Conservation (phyloP, 2,329 filamentous ascomycete species). For the Byssoonygena ceratinophila region DNA sequence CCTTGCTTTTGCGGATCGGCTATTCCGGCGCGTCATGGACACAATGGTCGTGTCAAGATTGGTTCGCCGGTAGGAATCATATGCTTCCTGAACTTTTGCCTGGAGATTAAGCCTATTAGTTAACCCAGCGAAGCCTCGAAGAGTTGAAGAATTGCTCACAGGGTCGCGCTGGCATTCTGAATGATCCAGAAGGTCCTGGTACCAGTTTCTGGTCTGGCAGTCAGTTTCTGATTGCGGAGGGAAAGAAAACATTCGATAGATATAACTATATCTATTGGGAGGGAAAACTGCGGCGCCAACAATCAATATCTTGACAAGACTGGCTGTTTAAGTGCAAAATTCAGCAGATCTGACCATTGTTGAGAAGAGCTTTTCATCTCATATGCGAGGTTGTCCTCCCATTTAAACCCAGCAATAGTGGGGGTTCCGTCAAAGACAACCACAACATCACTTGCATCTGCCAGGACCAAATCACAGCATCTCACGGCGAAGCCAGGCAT, state of each 20-base stretch:
- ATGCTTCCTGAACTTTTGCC: conserved; percentile 10
- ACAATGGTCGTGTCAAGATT: conserved; percentile 4
- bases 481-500: too few species aligned
- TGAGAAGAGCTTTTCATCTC: too few species aligned
- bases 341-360: too few species aligned
- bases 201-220: conserved; percentile 8
- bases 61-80: conserved; percentile 8
- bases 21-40: not conserved
- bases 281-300: not conserved
- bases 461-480: too few species aligned
- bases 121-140: not conserved
- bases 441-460: too few species aligned
- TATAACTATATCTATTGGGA: not conserved
- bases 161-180: conserved; percentile 9
- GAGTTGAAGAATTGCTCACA: not conserved
- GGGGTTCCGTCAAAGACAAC: too few species aligned
- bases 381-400: too few species aligned
- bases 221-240: conserved; percentile 10
- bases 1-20: not conserved
- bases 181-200: conserved; percentile 13
- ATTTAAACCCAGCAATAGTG: too few species aligned
- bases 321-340: not conserved
- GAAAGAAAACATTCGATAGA: conserved; percentile 10
- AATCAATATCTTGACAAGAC: not conserved
- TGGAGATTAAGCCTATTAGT: not conserved